phyloP scores from a whole-genome alignment of 148 eudicot species.

The Selenicereus undatus region DNA sequence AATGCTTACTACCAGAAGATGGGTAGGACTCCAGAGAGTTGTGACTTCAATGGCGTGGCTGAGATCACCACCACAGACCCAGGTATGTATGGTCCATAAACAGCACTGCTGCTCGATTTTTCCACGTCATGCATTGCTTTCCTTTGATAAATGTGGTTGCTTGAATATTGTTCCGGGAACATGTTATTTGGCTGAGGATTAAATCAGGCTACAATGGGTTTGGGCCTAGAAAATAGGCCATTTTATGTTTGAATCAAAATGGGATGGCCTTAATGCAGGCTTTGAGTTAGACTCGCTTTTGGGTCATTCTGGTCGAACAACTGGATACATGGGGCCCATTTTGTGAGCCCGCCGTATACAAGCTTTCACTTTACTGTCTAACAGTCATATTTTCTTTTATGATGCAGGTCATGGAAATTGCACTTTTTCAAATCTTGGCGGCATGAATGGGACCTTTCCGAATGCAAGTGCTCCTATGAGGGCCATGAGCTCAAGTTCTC shows the following conservation, averaged over 20 bases:
- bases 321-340: too few species aligned
- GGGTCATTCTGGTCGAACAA: too few species aligned
- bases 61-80: conserved; percentile 73
- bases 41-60: conserved; percentile 89
- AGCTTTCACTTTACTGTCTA: too few species aligned
- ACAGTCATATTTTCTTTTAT: background rate
- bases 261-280: background rate
- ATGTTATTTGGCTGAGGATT: background rate
- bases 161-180: background rate
- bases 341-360: too few species aligned
- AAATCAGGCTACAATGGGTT: background rate
- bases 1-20: conserved; percentile 60
- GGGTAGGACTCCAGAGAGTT: conserved; percentile 53
- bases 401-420: conserved; percentile 72
- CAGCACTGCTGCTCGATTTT: background rate
- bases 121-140: background rate
- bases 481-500: conserved; percentile 42
- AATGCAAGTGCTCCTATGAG: conserved; percentile 54
- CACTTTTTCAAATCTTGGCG: conserved; percentile 34
- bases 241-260: background rate
- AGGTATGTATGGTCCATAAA: conserved; percentile 39
- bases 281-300: too few species aligned
- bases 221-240: background rate
- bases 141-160: background rate
- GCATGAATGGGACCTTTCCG: conserved; percentile 37